phyloP scores from a whole-genome alignment of 1,139 yeast species.

The Candida mesenterica region DNA sequence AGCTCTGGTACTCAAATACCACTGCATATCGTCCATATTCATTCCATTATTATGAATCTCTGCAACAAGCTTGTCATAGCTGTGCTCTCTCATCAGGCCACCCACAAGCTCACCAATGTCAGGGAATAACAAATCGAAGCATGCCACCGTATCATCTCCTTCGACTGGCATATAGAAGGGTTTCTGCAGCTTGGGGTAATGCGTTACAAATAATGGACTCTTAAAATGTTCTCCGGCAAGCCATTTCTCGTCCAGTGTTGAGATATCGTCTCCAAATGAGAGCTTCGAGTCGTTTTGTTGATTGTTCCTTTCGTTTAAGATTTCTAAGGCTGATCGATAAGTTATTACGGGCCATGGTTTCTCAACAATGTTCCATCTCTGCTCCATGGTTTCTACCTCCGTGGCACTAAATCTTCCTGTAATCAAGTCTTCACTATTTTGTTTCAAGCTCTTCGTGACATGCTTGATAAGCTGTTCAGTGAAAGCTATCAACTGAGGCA shows the following conservation, averaged over 20 bases:
- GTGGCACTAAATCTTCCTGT: constrained; percentile 35
- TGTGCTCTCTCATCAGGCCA: constrained; percentile 87
- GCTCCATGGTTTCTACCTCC: constrained; percentile 23
- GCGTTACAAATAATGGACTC: constrained; percentile 84
- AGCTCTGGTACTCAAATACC: constrained; percentile 76
- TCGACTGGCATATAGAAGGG: constrained; percentile 83
- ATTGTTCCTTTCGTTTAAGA: constrained; percentile 38
- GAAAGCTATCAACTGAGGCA: constrained; percentile 60
- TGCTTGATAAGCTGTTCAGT: constrained; percentile 68
- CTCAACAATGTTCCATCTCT: constrained; percentile 25
- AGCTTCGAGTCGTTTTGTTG: constrained; percentile 16
- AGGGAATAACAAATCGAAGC: constrained; percentile 86
- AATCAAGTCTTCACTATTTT: constrained; percentile 42
- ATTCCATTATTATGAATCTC: constrained; percentile 54
- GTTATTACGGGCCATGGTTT: constrained; percentile 69
- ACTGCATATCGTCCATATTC: constrained; percentile 61
- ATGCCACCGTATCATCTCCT: constrained; percentile 64
- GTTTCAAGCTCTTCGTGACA: constrained; percentile 42
- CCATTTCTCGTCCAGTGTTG: constrained; percentile 90
- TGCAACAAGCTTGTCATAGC: constrained; percentile 41
- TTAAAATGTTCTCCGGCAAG: constrained; percentile 67
- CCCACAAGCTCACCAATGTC: constrained; percentile 96
- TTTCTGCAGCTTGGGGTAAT: constrained; percentile 76
- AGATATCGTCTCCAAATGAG: constrained; percentile 71
- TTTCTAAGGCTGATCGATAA: constrained; percentile 68